A percentile compares a stretch with the other conserved stretches of the same genome.
phyloP scores from a whole-genome alignment of 176 grass and related monocot species.

The Pontederia crassipes region DNA sequence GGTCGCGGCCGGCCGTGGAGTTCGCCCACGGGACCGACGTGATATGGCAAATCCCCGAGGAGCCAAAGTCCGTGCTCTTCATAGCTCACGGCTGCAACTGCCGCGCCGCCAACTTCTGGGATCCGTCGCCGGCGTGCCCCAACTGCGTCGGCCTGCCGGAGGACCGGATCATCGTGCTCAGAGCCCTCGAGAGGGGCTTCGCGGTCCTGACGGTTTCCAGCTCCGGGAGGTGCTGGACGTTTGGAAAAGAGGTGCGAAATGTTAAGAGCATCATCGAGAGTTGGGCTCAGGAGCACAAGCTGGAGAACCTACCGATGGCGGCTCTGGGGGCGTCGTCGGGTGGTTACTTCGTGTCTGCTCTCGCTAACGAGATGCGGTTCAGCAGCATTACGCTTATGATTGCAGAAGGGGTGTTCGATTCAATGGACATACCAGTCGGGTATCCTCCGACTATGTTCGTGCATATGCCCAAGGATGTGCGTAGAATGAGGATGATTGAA shows the following conservation, averaged over 20 bases:
- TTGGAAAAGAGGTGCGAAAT: conserved; percentile 23
- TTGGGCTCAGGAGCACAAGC: conserved; percentile 31
- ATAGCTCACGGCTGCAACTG: conserved; percentile 65
- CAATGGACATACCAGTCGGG: not conserved
- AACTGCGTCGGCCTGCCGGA: conserved; percentile 46
- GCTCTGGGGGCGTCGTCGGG: conserved; percentile 58
- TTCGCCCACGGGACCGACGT: conserved; percentile 19
- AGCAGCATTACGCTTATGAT: conserved; percentile 62
- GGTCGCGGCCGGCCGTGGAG: conserved; percentile 10
- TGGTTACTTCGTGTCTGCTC: conserved; percentile 49
- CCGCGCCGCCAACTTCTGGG: conserved; percentile 63
- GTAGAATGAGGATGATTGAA: conserved; percentile 31
- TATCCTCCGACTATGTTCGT: conserved; percentile 58
- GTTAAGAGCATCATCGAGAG: conserved; percentile 27
- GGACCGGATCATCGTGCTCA: conserved; percentile 36
- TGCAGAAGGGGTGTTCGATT: conserved; percentile 41
- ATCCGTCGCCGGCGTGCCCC: conserved; percentile 36
- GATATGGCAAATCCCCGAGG: conserved; percentile 56
- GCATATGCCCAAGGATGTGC: conserved; percentile 68
- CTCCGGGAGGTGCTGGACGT: conserved; percentile 54
- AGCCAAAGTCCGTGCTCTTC: conserved; percentile 43
- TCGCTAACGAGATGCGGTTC: conserved; percentile 42
- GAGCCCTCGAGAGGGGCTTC: conserved; percentile 37
- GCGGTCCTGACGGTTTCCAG: conserved; percentile 46
- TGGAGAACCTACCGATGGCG: conserved; percentile 21